These are phyloP conservation scores for Paracoccidioides lutzii DNA, from an alignment of 2,329 filamentous ascomycete genomes.

Conservation along the genomic window DNA sequence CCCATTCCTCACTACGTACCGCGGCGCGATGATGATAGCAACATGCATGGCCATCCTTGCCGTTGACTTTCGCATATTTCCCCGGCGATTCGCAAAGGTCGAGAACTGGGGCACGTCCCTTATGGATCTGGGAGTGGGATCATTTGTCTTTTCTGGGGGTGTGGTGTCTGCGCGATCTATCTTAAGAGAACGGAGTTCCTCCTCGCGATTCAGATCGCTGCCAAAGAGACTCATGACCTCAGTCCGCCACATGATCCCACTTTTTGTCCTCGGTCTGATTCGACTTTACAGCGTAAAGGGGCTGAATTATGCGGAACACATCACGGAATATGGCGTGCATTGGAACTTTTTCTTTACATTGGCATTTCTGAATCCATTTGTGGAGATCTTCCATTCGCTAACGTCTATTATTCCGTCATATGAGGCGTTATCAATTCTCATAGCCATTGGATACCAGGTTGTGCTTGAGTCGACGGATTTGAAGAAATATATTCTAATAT, in stretches of 20 bases:
- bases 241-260: conserved; percentile 66
- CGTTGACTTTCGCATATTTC: conserved; percentile 88
- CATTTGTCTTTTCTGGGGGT: conserved; percentile 90
- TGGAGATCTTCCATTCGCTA: conserved; percentile 66
- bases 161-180: conserved; percentile 76
- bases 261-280: conserved; percentile 66
- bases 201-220: conserved; percentile 31
- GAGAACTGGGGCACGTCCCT: conserved; percentile 99
- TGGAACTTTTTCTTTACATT: conserved; percentile 99
- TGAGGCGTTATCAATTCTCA: conserved; percentile 56
- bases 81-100: conserved; percentile 88
- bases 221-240: conserved; percentile 50
- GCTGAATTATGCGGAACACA: conserved; percentile 90
- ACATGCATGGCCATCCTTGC: conserved; percentile 91
- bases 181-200: conserved; percentile 52
- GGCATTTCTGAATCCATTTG: conserved; percentile 74
- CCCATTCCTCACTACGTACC: conserved; percentile 84
- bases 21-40: conserved; percentile 78
- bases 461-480: conserved; percentile 63
- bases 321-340: conserved; percentile 93
- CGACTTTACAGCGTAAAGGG: conserved; percentile 84
- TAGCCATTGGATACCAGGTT: conserved; percentile 60
- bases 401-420: conserved; percentile 63
- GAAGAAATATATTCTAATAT: conserved; percentile 69
- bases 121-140: conserved; percentile 95